Evolutionary conservation across 352 stramenopile species (phyloP), one percentile per base, ranked within the genome.

Genomic region (Phytophthora pisi): DNA sequence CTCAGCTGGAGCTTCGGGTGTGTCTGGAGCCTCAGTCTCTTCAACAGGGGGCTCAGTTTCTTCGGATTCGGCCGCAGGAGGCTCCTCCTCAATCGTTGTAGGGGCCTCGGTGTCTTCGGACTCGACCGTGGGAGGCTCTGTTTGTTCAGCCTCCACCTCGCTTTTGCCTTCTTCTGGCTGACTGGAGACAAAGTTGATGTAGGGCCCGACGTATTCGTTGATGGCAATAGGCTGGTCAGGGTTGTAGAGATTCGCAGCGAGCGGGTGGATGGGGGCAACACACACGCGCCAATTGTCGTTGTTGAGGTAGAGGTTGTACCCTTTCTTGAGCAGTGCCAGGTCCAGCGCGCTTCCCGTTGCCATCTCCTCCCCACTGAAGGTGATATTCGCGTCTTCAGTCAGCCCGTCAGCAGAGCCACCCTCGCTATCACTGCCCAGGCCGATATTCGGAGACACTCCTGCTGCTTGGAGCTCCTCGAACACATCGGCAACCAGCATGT

Each of bases 401-500:
- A 76, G 79, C 1, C 9, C 8, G 5, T 15, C 20, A 20, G 43
- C 3, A 16, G n/a, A 28, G 58, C 34, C 34, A 16, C 34, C 11
- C 1, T 40, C 34, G 34, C 56, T 50, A 72, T 77, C 26, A 70
- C 68, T 51, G 59, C 66, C 65, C 15, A 68, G 75, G 2, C 75
- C 54, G 18, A 84, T 28, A 11, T 66, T 46, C 18, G 72, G 77
- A 45, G 65, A 53, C 0, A 36, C 64, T 15, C 52, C 61, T 20
- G 67, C 43, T 6, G 18, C 51, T 49, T 61, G 10, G 34, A 88
- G 53, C 47, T 85, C 70, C 20, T 72, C 66, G 59, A 77, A 75
- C 8, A 82, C 70, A 68, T 88, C 79, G 30, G 68, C 28, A 26
- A 74, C 57, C 10, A 88, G 58, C 54, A 88, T 62, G 54, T 84